phyloP scores from a whole-genome alignment of 1,284 basidiomycete genomes.

The Mycena citricolor region DNA sequence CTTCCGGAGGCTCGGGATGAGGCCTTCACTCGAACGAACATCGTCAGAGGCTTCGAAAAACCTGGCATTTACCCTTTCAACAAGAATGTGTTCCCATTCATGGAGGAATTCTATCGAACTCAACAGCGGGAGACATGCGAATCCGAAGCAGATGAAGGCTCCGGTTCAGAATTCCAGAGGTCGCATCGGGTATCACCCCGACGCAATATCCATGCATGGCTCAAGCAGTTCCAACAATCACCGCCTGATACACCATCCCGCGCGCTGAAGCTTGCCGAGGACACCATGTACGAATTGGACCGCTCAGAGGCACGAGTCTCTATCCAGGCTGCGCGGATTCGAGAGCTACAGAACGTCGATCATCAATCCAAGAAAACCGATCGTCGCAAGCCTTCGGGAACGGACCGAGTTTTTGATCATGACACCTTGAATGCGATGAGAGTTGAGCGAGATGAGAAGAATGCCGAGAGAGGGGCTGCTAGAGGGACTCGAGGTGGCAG shows the following conservation, averaged over 20 bases:
- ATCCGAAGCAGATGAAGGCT: not conserved
- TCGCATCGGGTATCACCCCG: not conserved
- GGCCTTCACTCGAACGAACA: slow-evolving; percentile 10
- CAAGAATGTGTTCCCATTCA: not conserved
- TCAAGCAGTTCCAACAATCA: not conserved
- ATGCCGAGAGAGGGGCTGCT: no score
- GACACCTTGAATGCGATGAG: not conserved
- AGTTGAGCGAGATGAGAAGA: not conserved
- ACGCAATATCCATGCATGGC: not conserved
- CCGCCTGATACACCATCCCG: not conserved
- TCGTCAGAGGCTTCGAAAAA: slow-evolving; percentile 12
- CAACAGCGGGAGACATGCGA: no score
- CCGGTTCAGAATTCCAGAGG: not conserved
- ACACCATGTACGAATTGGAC: not conserved
- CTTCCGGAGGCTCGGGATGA: slow-evolving; percentile 1
- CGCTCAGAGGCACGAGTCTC: not conserved
- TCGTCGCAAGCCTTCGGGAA: not conserved
- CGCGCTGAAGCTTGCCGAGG: not conserved
- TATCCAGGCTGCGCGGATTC: slow-evolving; percentile 3
- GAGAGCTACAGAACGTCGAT: slow-evolving; percentile 4
- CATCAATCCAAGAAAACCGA: slow-evolving; percentile 1
- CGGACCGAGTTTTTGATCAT: slow-evolving; percentile 2
- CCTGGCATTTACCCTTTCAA: slow-evolving; percentile 11
- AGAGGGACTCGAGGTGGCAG: no score
- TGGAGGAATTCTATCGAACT: slow-evolving; percentile 5